Conservation (phyloP, 768 basidiomycete genomes). For the Cystofilobasidium ferigula region DNA sequence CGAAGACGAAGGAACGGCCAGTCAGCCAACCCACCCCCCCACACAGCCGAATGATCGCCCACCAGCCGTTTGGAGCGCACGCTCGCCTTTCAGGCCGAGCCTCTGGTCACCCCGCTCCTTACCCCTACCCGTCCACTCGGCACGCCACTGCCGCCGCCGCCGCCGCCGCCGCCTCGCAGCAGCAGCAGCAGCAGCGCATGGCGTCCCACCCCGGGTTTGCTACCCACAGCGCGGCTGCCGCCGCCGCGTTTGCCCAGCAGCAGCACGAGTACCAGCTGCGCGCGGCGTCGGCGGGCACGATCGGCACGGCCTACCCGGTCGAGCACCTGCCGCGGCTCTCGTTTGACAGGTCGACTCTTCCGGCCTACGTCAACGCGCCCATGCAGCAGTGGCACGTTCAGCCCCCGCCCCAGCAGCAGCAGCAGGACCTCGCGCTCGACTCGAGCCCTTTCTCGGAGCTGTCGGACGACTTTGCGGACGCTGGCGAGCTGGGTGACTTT, state of each 20-base stretch:
- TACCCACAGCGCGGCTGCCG: not conserved
- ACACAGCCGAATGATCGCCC: not conserved
- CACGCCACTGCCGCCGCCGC: too few species aligned
- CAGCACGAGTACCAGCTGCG: not conserved
- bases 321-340: not conserved
- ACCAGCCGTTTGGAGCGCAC: not conserved
- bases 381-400: not conserved
- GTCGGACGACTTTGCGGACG: not conserved
- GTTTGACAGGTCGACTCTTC: not conserved
- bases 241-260: not conserved
- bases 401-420: not conserved
- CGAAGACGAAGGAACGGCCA: too few species aligned
- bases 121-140: not conserved
- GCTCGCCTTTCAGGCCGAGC: not conserved
- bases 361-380: too few species aligned
- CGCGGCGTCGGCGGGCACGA: not conserved
- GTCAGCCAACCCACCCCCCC: not conserved
- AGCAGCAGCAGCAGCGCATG: not conserved
- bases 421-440: not conserved
- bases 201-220: not conserved
- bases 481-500: not conserved
- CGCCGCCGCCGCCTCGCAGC: not conserved
- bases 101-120: not conserved
- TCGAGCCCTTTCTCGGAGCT: constrained; percentile 1
- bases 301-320: not conserved